phyloP scores from a whole-genome alignment of 768 basidiomycete species.

The Lactarius sp. region DNA sequence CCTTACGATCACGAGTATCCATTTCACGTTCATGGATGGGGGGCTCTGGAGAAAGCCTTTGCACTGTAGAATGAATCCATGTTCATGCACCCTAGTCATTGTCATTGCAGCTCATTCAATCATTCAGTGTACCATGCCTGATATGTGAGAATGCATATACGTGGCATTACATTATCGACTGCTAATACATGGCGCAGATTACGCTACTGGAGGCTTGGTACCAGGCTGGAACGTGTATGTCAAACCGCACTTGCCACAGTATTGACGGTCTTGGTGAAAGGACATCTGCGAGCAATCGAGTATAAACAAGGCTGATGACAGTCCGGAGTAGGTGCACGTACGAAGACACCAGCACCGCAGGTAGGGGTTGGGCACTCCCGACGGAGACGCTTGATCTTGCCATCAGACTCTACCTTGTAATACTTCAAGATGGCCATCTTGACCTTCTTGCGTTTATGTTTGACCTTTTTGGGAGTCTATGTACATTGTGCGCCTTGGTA shows the following conservation, averaged over 20 bases:
- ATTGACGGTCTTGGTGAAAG: slow-evolving; percentile 96
- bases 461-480: slow-evolving; percentile 24
- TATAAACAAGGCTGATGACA: background rate
- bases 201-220: slow-evolving; percentile 70
- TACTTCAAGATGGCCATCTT: slow-evolving; percentile 99
- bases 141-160: no score
- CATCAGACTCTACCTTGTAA: slow-evolving; percentile 90
- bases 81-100: background rate
- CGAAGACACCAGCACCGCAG: slow-evolving; percentile 83
- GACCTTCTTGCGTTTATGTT: slow-evolving; percentile 65
- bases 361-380: slow-evolving; percentile 87
- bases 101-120: no score
- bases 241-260: slow-evolving; percentile 92
- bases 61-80: background rate
- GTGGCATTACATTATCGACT: background rate
- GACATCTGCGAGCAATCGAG: slow-evolving; percentile 63
- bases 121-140: no score
- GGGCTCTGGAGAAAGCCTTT: background rate
- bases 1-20: background rate
- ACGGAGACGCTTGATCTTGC: slow-evolving; percentile 98
- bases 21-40: background rate
- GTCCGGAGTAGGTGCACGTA: slow-evolving; percentile 36
- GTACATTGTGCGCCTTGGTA: slow-evolving; percentile 14
- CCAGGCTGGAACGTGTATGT: slow-evolving; percentile 83
- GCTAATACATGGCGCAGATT: slow-evolving; percentile 28